These are phyloP conservation scores for Candida fluviatilis DNA, from an alignment of 805 yeast species.

Conservation along the genomic window DNA sequence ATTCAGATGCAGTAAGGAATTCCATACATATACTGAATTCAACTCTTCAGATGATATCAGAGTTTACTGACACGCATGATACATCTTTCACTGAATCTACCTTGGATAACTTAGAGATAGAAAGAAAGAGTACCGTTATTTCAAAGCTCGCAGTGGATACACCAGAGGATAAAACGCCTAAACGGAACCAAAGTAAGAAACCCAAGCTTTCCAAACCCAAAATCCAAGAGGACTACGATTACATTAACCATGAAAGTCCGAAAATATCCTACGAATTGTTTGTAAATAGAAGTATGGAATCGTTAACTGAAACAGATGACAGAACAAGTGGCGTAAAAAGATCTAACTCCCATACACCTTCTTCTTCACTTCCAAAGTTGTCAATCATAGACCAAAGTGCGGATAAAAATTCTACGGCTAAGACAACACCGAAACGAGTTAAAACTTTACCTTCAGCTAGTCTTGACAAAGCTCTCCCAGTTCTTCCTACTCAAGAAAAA, in stretches of 20 bases:
- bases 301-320: neutral
- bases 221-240: no score
- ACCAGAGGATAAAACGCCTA: neutral
- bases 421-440: no score
- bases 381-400: no score
- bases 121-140: neutral
- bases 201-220: no score
- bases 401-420: no score
- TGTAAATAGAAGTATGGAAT: constrained; percentile 1
- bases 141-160: no score
- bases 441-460: no score
- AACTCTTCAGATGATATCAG: neutral
- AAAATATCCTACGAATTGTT: constrained; percentile 3
- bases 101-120: neutral
- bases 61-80: neutral
- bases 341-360: neutral
- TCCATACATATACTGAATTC: neutral
- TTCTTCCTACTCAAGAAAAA: no score
- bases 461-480: no score
- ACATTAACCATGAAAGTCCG: neutral
- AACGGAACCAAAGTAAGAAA: neutral
- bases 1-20: neutral
- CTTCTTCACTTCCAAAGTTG: no score
- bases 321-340: neutral
- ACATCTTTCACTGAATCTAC: neutral